These are phyloP conservation scores for Hemisphaericaspora xylofermentans DNA, from an alignment of 1,139 yeast genomes.

Conservation along the genomic window DNA sequence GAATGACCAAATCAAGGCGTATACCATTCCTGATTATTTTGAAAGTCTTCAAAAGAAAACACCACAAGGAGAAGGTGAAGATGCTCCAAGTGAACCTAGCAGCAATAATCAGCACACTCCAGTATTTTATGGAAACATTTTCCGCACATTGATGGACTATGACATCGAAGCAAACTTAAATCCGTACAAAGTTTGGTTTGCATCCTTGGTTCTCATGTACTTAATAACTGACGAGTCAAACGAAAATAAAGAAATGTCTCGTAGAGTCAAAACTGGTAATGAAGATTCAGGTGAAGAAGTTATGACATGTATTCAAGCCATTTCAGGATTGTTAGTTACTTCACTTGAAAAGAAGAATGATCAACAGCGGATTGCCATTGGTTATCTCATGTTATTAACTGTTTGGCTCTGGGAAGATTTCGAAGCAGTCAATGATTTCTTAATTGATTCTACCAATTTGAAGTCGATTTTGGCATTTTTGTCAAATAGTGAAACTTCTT, in stretches of 20 bases:
- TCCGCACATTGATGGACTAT: constrained; percentile 71
- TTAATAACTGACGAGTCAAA: constrained; percentile 59
- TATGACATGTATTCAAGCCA: constrained; percentile 72
- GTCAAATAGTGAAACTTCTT: constrained; percentile 51
- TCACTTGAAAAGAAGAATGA: constrained; percentile 59
- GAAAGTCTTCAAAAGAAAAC: constrained; percentile 7
- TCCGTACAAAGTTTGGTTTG: constrained; percentile 88
- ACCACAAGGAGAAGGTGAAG: constrained; percentile 7
- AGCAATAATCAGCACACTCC: constrained; percentile 8
- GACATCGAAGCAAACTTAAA: constrained; percentile 75
- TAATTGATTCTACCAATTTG: constrained; percentile 63
- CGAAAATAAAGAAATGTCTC: constrained; percentile 51
- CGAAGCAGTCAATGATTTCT: constrained; percentile 72
- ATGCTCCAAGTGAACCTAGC: constrained; percentile 7
- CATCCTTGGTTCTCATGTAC: constrained; percentile 63
- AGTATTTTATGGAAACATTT: constrained; percentile 52
- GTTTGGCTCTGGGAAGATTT: constrained; percentile 80
- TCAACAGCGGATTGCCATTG: constrained; percentile 67
- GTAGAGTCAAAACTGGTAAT: constrained; percentile 64
- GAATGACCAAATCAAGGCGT: constrained; percentile 58
- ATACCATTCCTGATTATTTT: constrained; percentile 27
- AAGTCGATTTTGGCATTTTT: constrained; percentile 69
- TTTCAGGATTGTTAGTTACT: constrained; percentile 72
- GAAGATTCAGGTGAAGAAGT: constrained; percentile 71
- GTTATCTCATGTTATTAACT: constrained; percentile 73